Evolutionary conservation across 2,329 filamentous ascomycete species (phyloP).

Genomic region (Gyromitra esculenta): DNA sequence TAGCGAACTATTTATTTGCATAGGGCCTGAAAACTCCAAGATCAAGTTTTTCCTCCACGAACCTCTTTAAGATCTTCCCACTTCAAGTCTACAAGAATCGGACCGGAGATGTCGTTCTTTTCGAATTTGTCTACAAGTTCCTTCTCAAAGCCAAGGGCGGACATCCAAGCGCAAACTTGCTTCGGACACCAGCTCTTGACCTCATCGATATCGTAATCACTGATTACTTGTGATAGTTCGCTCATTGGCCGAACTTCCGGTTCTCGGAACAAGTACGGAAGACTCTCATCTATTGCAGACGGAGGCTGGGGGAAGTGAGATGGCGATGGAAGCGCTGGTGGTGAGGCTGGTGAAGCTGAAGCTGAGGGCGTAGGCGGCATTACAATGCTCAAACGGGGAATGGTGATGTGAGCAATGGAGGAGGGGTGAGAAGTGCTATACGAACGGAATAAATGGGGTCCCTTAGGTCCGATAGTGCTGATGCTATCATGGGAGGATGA

Average conservation of each 20-base stretch:
- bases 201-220: conserved; percentile 68
- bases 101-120: conserved; percentile 89
- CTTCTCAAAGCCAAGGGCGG: conserved; percentile 80
- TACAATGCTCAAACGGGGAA: conserved; percentile 64
- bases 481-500: conserved; percentile 53
- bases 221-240: conserved; percentile 65
- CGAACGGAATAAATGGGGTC: conserved; percentile 84
- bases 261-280: conserved; percentile 40
- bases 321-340: conserved; percentile 50
- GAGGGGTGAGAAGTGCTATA: conserved; percentile 66
- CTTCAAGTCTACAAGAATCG: conserved; percentile 87
- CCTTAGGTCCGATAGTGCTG: conserved; percentile 71
- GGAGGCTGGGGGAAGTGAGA: conserved; percentile 59
- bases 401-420: conserved; percentile 65
- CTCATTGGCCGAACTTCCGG: conserved; percentile 62
- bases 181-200: conserved; percentile 76
- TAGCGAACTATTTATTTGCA: conserved; percentile 23
- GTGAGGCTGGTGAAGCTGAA: conserved; percentile 47
- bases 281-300: conserved; percentile 57
- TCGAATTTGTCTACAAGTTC: conserved; percentile 83
- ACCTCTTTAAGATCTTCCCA: conserved; percentile 83
- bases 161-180: conserved; percentile 87
- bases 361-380: conserved; percentile 69
- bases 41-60: conserved; percentile 17
- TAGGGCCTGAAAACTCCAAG: neutral